These are phyloP conservation scores for Candida khao-thaluensis DNA, from an alignment of 805 yeast genomes.

Conservation along the genomic window DNA sequence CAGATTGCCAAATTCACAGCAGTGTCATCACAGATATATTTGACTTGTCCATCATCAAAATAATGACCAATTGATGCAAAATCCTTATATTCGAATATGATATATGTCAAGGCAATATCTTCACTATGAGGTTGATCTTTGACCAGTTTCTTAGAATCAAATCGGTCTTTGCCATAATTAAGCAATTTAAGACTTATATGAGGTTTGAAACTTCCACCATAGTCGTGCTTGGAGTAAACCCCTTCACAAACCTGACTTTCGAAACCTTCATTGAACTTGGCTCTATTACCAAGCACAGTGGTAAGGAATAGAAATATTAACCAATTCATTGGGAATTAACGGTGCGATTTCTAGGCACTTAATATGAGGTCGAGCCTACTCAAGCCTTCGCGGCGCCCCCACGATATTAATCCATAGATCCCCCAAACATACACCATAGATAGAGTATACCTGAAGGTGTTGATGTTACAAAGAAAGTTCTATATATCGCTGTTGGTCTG, in stretches of 20 bases:
- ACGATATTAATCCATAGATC: too few relatives aligned
- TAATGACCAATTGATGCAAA: conserved; percentile 61
- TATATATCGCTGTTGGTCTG: too few relatives aligned
- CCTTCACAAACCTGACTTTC: conserved; percentile 80
- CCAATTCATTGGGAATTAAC: too few relatives aligned
- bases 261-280: conserved; percentile 30
- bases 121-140: conserved; percentile 25
- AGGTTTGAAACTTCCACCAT: conserved; percentile 71
- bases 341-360: too few relatives aligned
- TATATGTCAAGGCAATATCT: conserved; percentile 55
- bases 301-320: conserved; percentile 5
- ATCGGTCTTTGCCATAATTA: conserved; percentile 28
- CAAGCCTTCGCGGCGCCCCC: too few relatives aligned
- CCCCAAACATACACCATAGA: too few relatives aligned
- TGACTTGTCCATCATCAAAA: conserved; percentile 37
- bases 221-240: conserved; percentile 80
- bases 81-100: conserved; percentile 84
- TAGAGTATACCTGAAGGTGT: too few relatives aligned
- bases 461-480: too few relatives aligned
- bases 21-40: conserved; percentile 70
- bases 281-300: conserved; percentile 39
- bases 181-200: conserved; percentile 32
- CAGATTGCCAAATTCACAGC: conserved; percentile 63
- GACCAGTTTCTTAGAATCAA: conserved; percentile 22
- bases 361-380: too few relatives aligned